Percentiles rank a stretch among this genome's conserved stretches.
phyloP scores from a whole-genome alignment of 176 grass and related monocot genomes.

The Aegilops bicornis region DNA sequence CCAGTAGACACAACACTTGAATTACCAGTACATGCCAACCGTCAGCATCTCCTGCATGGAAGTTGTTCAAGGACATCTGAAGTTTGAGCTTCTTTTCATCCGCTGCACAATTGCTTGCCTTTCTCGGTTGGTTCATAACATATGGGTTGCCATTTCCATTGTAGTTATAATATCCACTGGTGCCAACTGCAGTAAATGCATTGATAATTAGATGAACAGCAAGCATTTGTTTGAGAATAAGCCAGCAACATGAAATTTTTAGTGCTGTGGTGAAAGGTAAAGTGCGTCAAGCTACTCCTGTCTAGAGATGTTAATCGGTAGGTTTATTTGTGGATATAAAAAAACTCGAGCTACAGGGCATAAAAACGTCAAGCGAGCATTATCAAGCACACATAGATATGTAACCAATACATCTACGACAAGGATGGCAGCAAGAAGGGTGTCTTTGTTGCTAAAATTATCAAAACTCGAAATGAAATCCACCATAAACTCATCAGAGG shows the following conservation, averaged over 20 bases:
- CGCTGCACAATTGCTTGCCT: constrained; percentile 2
- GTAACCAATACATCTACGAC: not conserved
- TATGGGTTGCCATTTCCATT: constrained; percentile 29
- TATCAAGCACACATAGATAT: not conserved
- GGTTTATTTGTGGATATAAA: not conserved
- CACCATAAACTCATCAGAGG: not conserved
- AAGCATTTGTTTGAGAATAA: not conserved
- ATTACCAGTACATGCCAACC: constrained; percentile 31
- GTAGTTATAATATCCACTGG: constrained; percentile 36
- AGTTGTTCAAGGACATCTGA: constrained; percentile 55
- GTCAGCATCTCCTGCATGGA: constrained; percentile 28
- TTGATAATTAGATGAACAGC: not conserved
- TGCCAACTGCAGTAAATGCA: constrained; percentile 31
- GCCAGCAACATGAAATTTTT: not conserved
- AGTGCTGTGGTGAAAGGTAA: not conserved
- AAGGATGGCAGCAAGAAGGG: not conserved
- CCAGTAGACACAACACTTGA: constrained; percentile 52
- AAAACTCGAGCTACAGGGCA: not conserved
- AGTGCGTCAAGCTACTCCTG: not conserved
- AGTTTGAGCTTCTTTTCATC: constrained; percentile 47
- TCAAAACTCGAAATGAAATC: not conserved
- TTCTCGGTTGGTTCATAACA: constrained; percentile 48
- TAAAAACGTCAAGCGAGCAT: not conserved
- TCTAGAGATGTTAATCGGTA: not conserved
- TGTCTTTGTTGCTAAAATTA: not conserved